Base-by-base conservation (phyloP, 2,329 filamentous ascomycete species). In the Fusarium lateritium region DNA sequence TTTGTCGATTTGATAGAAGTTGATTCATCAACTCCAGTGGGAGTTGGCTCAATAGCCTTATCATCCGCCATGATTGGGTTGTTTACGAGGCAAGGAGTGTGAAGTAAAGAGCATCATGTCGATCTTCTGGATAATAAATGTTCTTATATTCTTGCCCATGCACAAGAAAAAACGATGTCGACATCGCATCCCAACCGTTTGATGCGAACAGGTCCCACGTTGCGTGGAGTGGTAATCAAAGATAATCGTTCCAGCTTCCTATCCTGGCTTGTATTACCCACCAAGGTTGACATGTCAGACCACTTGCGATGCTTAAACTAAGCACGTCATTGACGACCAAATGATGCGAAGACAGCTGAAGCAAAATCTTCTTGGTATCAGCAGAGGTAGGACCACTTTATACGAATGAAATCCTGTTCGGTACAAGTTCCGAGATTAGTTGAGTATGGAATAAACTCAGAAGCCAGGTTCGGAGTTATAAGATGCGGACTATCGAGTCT, bases 211-310 rank as follows among this genome's bases (percentile, higher is more conserved):
- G 38, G 21, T 53, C 28, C 50, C 50, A 53, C 50, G 26, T 34
- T 33, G 15, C 24, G 50, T 53, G 50, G 50, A 53, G 50, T 34
- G 17, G 22, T 14, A 46, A 9, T 33, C 31, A 15, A 53, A 21
- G 26, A 24, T 53, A 15, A 34, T 10, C 26, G 8, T 19, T 19
- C 9, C 28, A 53, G 50, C 50, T 53, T 46, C 50, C 50, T 46
- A 46, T 53, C 50, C 45, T 46, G 50, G 50, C 15, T 24, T 17
- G 24, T 45, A 7, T 45, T 46, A 28, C 21, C 50, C 50, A 53
- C 50, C 31, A 11, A 46, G 24, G 22, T 46, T 5, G 39, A 24
- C 19, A 11, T 45, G 26, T 34, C 28, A 28, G 19, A 19, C 50
- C 39, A 53, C 46, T 46, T 33, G 26, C 39, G 24, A 19, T 33